Base-by-base conservation (phyloP, 768 basidiomycete species). In the Boletus sp. region DNA sequence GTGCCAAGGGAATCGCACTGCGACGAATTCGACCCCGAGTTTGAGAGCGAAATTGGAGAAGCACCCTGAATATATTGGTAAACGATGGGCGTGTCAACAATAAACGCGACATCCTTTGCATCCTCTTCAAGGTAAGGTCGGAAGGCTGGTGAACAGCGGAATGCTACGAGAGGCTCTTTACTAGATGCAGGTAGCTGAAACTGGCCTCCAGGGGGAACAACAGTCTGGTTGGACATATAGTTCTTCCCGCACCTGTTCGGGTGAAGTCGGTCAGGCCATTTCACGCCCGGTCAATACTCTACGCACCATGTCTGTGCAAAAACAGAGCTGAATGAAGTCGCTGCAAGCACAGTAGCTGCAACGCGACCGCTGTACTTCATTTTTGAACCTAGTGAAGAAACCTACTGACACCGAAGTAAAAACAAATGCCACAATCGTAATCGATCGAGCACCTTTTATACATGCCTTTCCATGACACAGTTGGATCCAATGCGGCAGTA, bases 211-310 rank as follows among this genome's bases (percentile, higher is more conserved):
- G 81, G 80, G 1, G 75, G 74, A 17, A 78, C 73, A 7, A 77
- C 67, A 1, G 76, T 71, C 52, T 78, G 67, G 24, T 71, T 71
- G 7, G 70, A 36, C 71, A 76, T 77, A 62, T 69, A 83, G 59
- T 80, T 75, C 65, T 82, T 82, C 41, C 79, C 79, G 46, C 81
- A 82, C 80, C 82, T 82, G 32, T 44, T 20, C 1, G 30, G 7
- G 2, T n/a, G 1, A 20, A 7, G 14, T 55, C n/a, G 45, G 20
- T 4, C 10, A 20, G 5, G 30, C 29, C 11, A 28, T 11, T 4
- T 35, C 5, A 15, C 4, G 1, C 10, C 3, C 10, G 7, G 12
- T 32, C 12, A 4, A 30, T 30, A 8, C 5, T 5, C 9, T n/a
- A 47, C 61, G 39, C 8, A 67, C 70, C 71, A 73, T 62, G 69